Evolutionary conservation across 495 filamentous ascomycete species (phyloP), one percentile per base, ranked within the genome.

Genomic region (Tricharina praecox): DNA sequence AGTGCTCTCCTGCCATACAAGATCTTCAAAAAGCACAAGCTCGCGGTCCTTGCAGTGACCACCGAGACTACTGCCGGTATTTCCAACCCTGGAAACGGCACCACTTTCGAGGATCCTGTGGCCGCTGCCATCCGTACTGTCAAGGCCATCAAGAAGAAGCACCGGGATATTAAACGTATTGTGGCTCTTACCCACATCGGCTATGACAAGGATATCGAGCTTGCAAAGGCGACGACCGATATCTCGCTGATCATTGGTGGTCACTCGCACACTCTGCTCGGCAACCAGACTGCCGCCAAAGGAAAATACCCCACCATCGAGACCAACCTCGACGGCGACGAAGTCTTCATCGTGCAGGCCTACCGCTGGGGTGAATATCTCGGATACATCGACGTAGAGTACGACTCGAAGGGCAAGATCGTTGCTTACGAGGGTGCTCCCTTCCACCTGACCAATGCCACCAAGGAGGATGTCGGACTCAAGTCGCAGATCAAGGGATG

Each of bases 131-230:
- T 76, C 50, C 55, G 64, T 44, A 69, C 73, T 9, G 62, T 76
- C 20, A 64, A 75, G 50, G 55, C 67, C 36, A 71, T 77, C 54
- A 64, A 63, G 30, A 47, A 53, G 16, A 66, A 64, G 5, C 62
- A 61, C 24, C 68, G 67, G 7, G 66, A 70, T 48, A 68, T 77
- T 58, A 72, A 64, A 18, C 66, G 71, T 33, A 70, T 76, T 41
- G 69, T 66, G 0, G 70, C 72, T 18, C 63, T 77, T 34, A 78
- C 73, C 1, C 73, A 76, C 60, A 75, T 76, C 50, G 74, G 71
- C 18, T 76, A 74, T 55, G 67, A 71, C 7, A 64, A 70, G 34
- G 73, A 77, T 54, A 64, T 71, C 50, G 62, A 67, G 20, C 63
- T 77, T 16, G 73, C 74, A 10, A 54, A 60, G 33, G 56, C 66